A percentile compares a stretch with the other conserved stretches of the same genome.
phyloP scores from a whole-genome alignment of 2,329 filamentous ascomycete genomes.

The Hypocrella siamensis region DNA sequence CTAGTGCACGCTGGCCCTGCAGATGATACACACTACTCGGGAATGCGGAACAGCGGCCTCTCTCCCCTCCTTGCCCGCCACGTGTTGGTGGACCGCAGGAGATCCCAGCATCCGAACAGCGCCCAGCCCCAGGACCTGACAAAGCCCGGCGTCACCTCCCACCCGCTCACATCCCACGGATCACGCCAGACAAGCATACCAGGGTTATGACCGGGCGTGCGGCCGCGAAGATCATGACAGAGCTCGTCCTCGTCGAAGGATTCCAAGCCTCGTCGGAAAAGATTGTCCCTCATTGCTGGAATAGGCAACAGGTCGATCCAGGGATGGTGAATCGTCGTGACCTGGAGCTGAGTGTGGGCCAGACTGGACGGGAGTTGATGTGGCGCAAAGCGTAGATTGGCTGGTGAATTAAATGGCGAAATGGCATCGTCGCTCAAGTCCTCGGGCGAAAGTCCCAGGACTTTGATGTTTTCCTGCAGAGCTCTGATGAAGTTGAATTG shows the following conservation, averaged over 20 bases:
- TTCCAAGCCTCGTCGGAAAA: slow-evolving; percentile 4
- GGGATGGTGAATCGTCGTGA: slow-evolving; percentile 7
- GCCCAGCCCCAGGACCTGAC: slow-evolving; percentile 27
- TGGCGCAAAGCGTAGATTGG: slow-evolving; percentile 1
- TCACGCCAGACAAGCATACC: slow-evolving; percentile 32
- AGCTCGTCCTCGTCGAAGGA: slow-evolving; percentile 9
- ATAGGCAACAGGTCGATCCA: slow-evolving; percentile 10
- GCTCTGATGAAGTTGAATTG: not conserved
- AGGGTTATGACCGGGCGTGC: not conserved
- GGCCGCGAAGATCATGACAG: slow-evolving; percentile 7
- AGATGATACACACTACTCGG: too few relatives aligned
- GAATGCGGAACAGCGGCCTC: not conserved
- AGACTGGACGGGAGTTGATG: slow-evolving; percentile 5
- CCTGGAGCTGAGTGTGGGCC: slow-evolving; percentile 5
- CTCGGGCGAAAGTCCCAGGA: not conserved
- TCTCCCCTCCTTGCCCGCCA: slow-evolving; percentile 15
- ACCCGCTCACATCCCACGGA: slow-evolving; percentile 24
- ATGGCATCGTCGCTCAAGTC: not conserved
- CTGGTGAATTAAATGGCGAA: slow-evolving; percentile 1
- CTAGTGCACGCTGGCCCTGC: too few relatives aligned
- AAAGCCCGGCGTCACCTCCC: slow-evolving; percentile 31
- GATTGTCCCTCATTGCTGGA: slow-evolving; percentile 9
- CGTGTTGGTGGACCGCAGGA: slow-evolving; percentile 19
- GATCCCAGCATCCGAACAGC: slow-evolving; percentile 18
- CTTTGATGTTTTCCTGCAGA: not conserved